These are phyloP conservation scores for Cadophora sp. DNA, from an alignment of 2,329 filamentous ascomycete species.

Conservation along the genomic window DNA sequence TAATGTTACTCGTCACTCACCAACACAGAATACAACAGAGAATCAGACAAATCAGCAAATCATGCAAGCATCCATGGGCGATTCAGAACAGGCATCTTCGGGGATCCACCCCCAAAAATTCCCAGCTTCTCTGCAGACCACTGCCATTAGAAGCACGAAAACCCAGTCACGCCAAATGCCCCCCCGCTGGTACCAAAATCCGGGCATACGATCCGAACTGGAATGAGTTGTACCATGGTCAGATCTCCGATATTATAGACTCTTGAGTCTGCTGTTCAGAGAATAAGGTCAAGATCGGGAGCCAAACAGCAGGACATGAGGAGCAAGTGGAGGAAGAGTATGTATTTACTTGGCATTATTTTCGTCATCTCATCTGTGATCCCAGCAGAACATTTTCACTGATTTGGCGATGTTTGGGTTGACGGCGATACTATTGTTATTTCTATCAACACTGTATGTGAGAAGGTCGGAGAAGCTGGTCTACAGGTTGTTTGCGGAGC, in stretches of 20 bases:
- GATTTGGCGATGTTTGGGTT: neutral
- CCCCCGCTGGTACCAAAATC: neutral
- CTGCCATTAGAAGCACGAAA: neutral
- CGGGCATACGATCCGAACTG: neutral
- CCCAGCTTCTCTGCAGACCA: neutral
- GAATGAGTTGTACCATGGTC: neutral
- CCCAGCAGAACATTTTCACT: no score
- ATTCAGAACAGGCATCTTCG: no score
- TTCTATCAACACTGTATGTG: neutral
- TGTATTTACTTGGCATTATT: neutral
- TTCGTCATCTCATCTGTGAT: no score
- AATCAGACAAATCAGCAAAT: neutral
- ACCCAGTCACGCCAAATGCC: no score
- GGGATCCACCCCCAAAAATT: no score
- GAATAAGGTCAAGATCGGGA: neutral
- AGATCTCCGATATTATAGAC: neutral
- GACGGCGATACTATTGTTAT: neutral
- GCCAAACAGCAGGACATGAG: neutral
- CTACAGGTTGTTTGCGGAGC: no score
- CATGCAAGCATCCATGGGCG: neutral
- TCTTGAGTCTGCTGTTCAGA: neutral
- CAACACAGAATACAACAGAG: no score
- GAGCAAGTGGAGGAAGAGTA: neutral
- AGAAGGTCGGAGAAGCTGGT: neutral
- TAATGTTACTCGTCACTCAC: no score